These are phyloP conservation scores for Sporisorium reilianum DNA, from an alignment of 1,284 basidiomycete species.

Conservation along the genomic window DNA sequence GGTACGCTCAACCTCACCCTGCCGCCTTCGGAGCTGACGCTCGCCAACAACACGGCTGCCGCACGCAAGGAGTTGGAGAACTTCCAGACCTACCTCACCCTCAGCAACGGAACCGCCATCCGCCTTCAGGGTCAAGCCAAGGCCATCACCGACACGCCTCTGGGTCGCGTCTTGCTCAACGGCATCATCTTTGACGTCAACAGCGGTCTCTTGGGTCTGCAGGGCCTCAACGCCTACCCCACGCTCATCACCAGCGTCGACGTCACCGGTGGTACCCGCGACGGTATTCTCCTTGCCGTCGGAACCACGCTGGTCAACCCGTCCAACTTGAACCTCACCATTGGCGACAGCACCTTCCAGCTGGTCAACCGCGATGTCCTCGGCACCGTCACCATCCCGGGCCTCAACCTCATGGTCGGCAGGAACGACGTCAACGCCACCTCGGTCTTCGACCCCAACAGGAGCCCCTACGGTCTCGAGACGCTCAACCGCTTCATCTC, in stretches of 20 bases:
- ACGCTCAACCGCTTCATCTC: conserved; percentile 80
- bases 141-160: conserved; percentile 77
- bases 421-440: conserved; percentile 61
- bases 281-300: conserved; percentile 76
- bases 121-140: conserved; percentile 76
- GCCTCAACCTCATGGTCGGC: conserved; percentile 60
- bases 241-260: conserved; percentile 77
- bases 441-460: conserved; percentile 74
- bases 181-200: conserved; percentile 81
- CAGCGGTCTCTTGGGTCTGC: conserved; percentile 77
- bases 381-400: conserved; percentile 56
- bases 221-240: conserved; percentile 75
- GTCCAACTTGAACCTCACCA: conserved; percentile 76
- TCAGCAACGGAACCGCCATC: conserved; percentile 74
- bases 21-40: conserved; percentile 73
- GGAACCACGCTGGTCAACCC: conserved; percentile 77
- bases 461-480: conserved; percentile 75
- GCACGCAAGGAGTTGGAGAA: conserved; percentile 63
- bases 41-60: conserved; percentile 73
- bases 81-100: conserved; percentile 69
- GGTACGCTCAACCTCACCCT: conserved; percentile 79
- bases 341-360: conserved; percentile 71
- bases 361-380: conserved; percentile 72
- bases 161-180: conserved; percentile 78
- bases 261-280: conserved; percentile 77